Conservation (phyloP, 164 flowering plant genomes). For the Kalanchoe fedtschenkoi region DNA sequence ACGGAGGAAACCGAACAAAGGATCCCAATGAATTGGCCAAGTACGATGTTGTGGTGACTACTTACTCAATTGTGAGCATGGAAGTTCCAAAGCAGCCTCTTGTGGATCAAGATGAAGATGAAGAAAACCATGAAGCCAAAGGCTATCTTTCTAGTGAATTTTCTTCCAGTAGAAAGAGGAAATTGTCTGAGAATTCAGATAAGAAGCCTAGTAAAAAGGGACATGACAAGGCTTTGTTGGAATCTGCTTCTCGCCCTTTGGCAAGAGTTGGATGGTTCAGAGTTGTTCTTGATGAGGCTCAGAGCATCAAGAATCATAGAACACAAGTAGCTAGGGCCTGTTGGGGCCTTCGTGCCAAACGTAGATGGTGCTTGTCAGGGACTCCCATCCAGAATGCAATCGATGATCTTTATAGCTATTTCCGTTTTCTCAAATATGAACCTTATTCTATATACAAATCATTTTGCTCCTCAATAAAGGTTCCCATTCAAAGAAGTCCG, state of each 20-base stretch:
- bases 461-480: slow-evolving; percentile 58
- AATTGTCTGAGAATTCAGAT: slow-evolving; percentile 33
- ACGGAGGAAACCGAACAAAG: slow-evolving; percentile 74
- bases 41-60: slow-evolving; percentile 90
- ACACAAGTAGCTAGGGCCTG: slow-evolving; percentile 95
- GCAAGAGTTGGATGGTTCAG: slow-evolving; percentile 89
- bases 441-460: slow-evolving; percentile 55
- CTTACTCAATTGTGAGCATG: slow-evolving; percentile 88
- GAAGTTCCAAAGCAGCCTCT: slow-evolving; percentile 74
- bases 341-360: slow-evolving; percentile 96
- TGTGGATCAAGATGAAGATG: slow-evolving; percentile 53
- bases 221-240: slow-evolving; percentile 31
- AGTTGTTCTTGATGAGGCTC: slow-evolving; percentile 93
- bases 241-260: slow-evolving; percentile 60
- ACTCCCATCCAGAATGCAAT: slow-evolving; percentile 92
- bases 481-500: slow-evolving; percentile 52
- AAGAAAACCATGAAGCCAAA: slow-evolving; percentile 15
- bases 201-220: slow-evolving; percentile 38
- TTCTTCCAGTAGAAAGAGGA: slow-evolving; percentile 49
- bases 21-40: slow-evolving; percentile 73
- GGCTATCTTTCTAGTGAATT: slow-evolving; percentile 13
- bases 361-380: slow-evolving; percentile 96
- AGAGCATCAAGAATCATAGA: slow-evolving; percentile 84
- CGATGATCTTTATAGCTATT: slow-evolving; percentile 95
- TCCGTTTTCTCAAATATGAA: slow-evolving; percentile 81